Conservation (phyloP, 306 rosid genomes). For the Cyclanthera cordifolia region DNA sequence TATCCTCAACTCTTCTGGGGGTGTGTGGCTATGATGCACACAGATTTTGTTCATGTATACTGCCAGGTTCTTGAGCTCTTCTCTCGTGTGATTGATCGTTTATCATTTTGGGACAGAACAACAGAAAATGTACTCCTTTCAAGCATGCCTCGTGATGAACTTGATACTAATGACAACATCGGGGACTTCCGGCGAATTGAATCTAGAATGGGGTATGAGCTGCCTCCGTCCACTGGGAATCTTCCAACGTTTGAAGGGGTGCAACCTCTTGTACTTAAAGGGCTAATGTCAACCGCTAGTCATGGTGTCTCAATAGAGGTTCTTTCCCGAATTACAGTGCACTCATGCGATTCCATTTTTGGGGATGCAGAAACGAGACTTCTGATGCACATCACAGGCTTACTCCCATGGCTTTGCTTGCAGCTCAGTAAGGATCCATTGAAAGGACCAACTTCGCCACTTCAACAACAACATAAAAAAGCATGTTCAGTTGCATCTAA, state of each 20-base stretch:
- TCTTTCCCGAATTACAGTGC: slow-evolving; percentile 81
- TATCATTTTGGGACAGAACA: slow-evolving; percentile 84
- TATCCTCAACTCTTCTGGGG: slow-evolving; percentile 99
- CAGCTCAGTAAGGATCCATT: slow-evolving; percentile 77
- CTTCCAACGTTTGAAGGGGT: slow-evolving; percentile 94
- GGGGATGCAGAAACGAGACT: slow-evolving; percentile 92
- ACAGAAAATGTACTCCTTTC: slow-evolving; percentile 98
- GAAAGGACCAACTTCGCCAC: slow-evolving; percentile 75
- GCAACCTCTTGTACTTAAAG: slow-evolving; percentile 95
- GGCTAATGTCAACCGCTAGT: slow-evolving; percentile 85
- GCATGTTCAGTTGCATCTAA: slow-evolving; percentile 90
- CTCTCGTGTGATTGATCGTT: slow-evolving; percentile 84
- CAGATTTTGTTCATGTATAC: slow-evolving; percentile 97
- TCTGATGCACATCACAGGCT: slow-evolving; percentile 91
- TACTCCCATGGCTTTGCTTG: slow-evolving; percentile 96
- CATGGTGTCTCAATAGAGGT: slow-evolving; percentile 88
- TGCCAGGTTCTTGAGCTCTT: slow-evolving; percentile 97
- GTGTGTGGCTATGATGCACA: slow-evolving; percentile 98
- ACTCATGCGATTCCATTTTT: slow-evolving; percentile 91
- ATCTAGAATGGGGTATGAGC: slow-evolving; percentile 71
- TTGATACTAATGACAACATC: slow-evolving; percentile 36
- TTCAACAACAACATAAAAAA: slow-evolving; percentile 76
- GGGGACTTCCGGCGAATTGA: slow-evolving; percentile 74
- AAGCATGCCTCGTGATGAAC: slow-evolving; percentile 96
- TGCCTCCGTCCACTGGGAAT: slow-evolving; percentile 50